Evolutionary conservation across 2,329 filamentous ascomycete species (phyloP).

Genomic region (Colletotrichum costaricense): DNA sequence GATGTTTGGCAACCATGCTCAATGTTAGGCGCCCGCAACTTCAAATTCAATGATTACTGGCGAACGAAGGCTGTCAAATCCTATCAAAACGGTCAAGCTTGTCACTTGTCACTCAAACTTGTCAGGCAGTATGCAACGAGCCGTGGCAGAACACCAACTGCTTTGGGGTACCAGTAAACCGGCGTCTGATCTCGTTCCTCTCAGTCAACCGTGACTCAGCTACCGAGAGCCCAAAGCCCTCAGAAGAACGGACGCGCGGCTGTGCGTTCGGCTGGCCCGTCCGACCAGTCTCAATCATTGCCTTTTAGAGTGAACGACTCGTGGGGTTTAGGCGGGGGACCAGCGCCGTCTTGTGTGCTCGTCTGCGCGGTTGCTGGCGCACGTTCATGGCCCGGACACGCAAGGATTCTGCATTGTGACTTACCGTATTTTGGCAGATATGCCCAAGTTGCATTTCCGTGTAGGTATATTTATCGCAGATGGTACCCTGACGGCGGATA

Average conservation of each 20-base stretch:
- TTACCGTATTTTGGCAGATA: not conserved
- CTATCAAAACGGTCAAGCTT: not conserved
- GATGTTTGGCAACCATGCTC: too few relatives aligned
- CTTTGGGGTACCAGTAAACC: not conserved
- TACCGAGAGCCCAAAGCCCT: not conserved
- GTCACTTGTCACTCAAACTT: not conserved
- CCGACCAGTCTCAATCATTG: conserved; percentile 24
- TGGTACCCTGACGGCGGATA: conserved; percentile 1
- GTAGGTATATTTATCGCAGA: not conserved
- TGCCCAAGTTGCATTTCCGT: too few relatives aligned
- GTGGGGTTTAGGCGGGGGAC: not conserved
- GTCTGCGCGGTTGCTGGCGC: not conserved
- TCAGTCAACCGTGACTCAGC: not conserved
- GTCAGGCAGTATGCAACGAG: not conserved
- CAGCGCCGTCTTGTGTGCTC: not conserved
- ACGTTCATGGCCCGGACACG: not conserved
- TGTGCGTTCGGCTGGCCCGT: not conserved
- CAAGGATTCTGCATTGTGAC: not conserved
- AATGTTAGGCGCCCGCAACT: too few relatives aligned
- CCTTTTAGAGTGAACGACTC: conserved; percentile 16
- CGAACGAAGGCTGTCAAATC: not conserved
- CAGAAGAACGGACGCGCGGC: not conserved
- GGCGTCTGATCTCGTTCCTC: not conserved
- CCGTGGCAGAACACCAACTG: not conserved
- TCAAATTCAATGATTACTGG: too few relatives aligned